Evolutionary conservation across 2,329 filamentous ascomycete genomes (phyloP).

Genomic region (Cordyceps fumosorosea): DNA sequence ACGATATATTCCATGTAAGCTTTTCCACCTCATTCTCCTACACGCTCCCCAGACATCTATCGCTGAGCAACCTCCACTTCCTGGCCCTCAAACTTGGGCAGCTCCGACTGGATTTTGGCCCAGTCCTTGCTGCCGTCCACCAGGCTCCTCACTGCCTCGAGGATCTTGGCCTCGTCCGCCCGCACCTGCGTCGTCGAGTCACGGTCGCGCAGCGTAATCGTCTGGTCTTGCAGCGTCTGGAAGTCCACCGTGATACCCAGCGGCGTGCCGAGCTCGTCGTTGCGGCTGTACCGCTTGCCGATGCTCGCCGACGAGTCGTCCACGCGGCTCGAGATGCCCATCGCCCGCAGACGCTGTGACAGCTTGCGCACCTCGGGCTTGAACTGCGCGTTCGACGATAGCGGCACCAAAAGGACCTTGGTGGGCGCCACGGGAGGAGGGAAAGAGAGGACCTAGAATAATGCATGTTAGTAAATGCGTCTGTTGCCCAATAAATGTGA

Average conservation of each 20-base stretch:
- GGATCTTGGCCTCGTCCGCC: constrained; percentile 70
- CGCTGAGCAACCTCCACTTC: constrained; percentile 43
- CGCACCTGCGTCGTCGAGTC: constrained; percentile 90
- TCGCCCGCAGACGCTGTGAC: constrained; percentile 66
- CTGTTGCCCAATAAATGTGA: background rate
- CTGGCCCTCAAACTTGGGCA: constrained; percentile 82
- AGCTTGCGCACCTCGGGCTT: constrained; percentile 67
- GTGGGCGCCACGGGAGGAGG: constrained; percentile 73
- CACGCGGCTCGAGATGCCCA: constrained; percentile 75
- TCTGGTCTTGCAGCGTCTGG: constrained; percentile 83
- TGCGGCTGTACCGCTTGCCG: constrained; percentile 89
- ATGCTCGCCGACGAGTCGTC: constrained; percentile 90
- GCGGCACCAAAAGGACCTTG: constrained; percentile 86
- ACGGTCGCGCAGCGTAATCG: constrained; percentile 81
- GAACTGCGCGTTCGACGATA: constrained; percentile 77
- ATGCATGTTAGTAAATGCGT: constrained; percentile 8
- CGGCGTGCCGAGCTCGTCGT: constrained; percentile 92
- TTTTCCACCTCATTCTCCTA: background rate
- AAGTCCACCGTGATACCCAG: constrained; percentile 94
- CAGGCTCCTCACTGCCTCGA: constrained; percentile 61
- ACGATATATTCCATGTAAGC: constrained; percentile 14
- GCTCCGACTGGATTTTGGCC: constrained; percentile 64
- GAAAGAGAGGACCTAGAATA: constrained; percentile 44
- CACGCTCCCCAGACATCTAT: constrained; percentile 13
- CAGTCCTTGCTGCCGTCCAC: constrained; percentile 47